Evolutionary conservation across 2,329 filamentous ascomycete genomes (phyloP), one percentile per base, ranked within the genome.

Genomic region (Cercospora zeina): DNA sequence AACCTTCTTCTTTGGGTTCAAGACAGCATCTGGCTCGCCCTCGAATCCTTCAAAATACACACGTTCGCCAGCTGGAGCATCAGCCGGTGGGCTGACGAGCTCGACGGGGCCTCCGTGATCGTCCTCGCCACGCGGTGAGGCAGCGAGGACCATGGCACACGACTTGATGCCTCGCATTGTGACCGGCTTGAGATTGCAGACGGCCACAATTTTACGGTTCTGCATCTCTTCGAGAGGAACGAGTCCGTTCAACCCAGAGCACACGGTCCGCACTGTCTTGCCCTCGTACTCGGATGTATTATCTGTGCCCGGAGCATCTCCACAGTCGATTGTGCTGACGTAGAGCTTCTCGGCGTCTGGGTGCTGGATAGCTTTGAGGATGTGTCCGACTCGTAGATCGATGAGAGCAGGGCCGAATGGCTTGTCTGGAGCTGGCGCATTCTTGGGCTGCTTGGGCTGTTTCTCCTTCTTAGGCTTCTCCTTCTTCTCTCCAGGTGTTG

Each of bases 1-100:
- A 65, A 97, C 82, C 87, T 97, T 97, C 87, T 97, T 99, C 88
- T 99, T 99, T 62, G 95, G 95, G 83, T 97, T 99, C 62, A 99
- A 84, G 56, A 93, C 86, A 65, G 88, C 89, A 83, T 99, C 95
- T 0, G 95, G 92, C 82, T 96, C 90, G 63, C 91, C 93, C 77
- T 91, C 84, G 88, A 91, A 99, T 53, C 95, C 95, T 75, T 97
- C 90, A 75, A 99, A 99, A 83, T 83, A 93, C 56, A 97, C 90
- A 13, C 90, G 83, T 75, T 96, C 91, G 62, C 95, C 95, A 5
- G 93, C 91, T 74, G 88, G 86, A 47, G 90, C 83, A 42, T 85
- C 91, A 16, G 83, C 85, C 1, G 95, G 95, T 0, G 93, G 93
- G 65, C 81, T 86, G 58, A 97, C 93, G 21, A 99, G 85, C 83